Percentiles rank a stretch among this genome's conserved stretches.
Conservation (phyloP, 345 rosid species). For the Luvunga scandens region DNA sequence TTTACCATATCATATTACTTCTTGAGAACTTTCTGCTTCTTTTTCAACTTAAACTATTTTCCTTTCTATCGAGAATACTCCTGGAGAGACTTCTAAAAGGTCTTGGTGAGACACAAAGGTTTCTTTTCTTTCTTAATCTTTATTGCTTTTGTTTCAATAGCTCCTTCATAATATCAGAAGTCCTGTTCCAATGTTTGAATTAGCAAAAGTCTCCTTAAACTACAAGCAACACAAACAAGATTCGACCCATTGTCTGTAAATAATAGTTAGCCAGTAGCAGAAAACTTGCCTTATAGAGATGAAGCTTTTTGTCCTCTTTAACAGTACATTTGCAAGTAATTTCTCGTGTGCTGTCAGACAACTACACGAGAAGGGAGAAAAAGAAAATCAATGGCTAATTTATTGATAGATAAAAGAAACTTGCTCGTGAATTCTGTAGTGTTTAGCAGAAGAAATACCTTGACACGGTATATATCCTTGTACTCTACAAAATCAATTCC, state of each 20-base stretch:
- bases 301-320: conserved; percentile 24
- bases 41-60: background rate
- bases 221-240: background rate
- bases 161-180: background rate
- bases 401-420: background rate
- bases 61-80: background rate
- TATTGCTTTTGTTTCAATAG: background rate
- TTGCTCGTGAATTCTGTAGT: background rate
- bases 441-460: conserved; percentile 33
- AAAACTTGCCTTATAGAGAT: conserved; percentile 35
- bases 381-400: background rate
- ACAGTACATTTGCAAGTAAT: conserved; percentile 41
- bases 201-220: background rate
- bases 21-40: background rate
- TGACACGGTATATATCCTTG: conserved; percentile 34
- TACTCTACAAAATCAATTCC: conserved; percentile 31
- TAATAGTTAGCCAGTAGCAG: no score
- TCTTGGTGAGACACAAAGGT: background rate
- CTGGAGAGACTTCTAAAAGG: background rate
- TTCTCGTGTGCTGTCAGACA: conserved; percentile 11
- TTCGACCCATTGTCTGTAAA: background rate
- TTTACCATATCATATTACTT: background rate
- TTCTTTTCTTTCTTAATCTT: background rate
- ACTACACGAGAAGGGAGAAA: background rate
- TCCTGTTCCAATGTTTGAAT: background rate